These are phyloP conservation scores for Papilionanthe hybrid DNA, from an alignment of 116 monocot species.

Conservation along the genomic window DNA sequence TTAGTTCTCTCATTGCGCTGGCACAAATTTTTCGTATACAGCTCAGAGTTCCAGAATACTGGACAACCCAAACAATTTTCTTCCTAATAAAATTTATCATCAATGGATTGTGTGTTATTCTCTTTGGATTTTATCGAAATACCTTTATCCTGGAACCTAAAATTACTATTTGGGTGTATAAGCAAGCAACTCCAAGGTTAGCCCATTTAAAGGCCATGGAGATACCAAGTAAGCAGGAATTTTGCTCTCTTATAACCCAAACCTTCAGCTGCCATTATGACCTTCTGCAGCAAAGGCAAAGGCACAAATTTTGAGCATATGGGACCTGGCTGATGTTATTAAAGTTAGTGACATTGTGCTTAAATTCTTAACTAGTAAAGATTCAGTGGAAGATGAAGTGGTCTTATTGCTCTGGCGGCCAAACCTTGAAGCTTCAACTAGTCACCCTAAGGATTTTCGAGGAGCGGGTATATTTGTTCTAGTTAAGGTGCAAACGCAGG, in stretches of 20 bases:
- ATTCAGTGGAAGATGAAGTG: conserved; percentile 55
- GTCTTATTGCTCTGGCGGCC: conserved; percentile 64
- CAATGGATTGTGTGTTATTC: too few relatives aligned
- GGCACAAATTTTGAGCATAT: conserved; percentile 64
- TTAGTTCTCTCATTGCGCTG: too few relatives aligned
- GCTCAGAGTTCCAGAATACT: too few relatives aligned
- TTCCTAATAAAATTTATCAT: too few relatives aligned
- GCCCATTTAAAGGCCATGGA: conserved; percentile 59
- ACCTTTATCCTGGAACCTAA: too few relatives aligned
- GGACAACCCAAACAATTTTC: too few relatives aligned
- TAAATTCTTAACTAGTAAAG: conserved; percentile 64
- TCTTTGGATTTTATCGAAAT: too few relatives aligned
- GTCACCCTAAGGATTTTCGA: conserved; percentile 48
- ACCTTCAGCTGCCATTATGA: conserved; percentile 59
- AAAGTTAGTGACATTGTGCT: conserved; percentile 79
- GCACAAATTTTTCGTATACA: too few relatives aligned
- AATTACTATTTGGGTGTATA: too few relatives aligned
- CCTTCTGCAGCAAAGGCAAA: conserved; percentile 40
- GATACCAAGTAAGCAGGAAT: conserved; percentile 52
- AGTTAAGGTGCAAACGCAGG: too few relatives aligned
- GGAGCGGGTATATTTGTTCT: too few relatives aligned
- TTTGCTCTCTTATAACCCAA: conserved; percentile 61
- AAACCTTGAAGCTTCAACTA: conserved; percentile 53
- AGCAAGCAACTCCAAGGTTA: conserved; percentile 10
- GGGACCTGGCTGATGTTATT: conserved; percentile 62